These are phyloP conservation scores for Actinomucor elegans DNA, from an alignment of 371 early-diverging fungal species.

Conservation along the genomic window DNA sequence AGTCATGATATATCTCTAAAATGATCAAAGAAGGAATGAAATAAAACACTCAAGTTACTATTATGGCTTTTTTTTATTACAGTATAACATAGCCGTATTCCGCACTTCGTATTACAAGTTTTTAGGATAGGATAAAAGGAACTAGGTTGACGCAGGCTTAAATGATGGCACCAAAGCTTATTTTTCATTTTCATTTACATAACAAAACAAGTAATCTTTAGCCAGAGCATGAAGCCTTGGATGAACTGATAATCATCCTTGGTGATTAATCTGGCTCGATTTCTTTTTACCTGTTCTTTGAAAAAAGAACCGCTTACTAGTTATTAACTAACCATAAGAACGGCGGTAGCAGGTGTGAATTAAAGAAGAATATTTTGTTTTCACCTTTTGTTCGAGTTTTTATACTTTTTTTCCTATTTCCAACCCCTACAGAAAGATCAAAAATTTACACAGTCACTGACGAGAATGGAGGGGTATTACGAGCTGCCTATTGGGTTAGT, in stretches of 20 bases:
- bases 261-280: slow-evolving; percentile 38
- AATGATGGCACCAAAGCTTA: too few relatives aligned
- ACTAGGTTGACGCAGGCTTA: background rate
- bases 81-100: too few relatives aligned
- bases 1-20: too few relatives aligned
- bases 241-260: slow-evolving; percentile 33
- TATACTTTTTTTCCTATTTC: slow-evolving; percentile 1
- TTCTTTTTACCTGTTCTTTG: slow-evolving; percentile 35
- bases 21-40: too few relatives aligned
- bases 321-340: slow-evolving; percentile 14
- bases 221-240: slow-evolving; percentile 44
- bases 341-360: slow-evolving; percentile 38
- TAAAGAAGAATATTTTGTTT: slow-evolving; percentile 9
- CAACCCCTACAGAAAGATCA: background rate
- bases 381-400: background rate
- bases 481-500: too few relatives aligned
- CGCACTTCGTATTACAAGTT: too few relatives aligned
- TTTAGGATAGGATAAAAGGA: background rate
- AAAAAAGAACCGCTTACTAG: slow-evolving; percentile 27
- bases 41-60: too few relatives aligned
- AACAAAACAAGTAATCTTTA: slow-evolving; percentile 11
- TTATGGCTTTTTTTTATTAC: too few relatives aligned
- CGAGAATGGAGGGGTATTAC: too few relatives aligned
- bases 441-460: slow-evolving; percentile 5
- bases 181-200: background rate